phyloP scores from a whole-genome alignment of 257 asterid species.

The Solanum appendiculatum region DNA sequence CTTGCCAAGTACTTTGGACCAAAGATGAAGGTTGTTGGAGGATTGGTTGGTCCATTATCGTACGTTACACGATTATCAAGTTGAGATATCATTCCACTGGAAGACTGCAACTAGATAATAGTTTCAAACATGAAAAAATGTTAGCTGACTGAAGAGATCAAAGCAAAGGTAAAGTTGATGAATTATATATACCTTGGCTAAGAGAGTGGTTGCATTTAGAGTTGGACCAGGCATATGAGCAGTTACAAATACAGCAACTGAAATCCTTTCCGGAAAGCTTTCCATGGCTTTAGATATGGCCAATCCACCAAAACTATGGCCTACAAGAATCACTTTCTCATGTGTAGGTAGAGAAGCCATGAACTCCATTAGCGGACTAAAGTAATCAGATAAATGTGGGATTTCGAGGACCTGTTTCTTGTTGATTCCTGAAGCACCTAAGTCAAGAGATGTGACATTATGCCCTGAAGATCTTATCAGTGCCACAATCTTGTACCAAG shows the following conservation, averaged over 20 bases:
- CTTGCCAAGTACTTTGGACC: neutral
- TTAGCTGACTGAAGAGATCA: neutral
- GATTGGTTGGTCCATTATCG: neutral
- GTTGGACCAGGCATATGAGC: constrained; percentile 18
- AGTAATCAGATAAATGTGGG: constrained; percentile 9
- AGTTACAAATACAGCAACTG: constrained; percentile 19
- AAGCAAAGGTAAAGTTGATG: neutral
- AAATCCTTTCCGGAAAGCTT: constrained; percentile 17
- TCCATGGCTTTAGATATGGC: constrained; percentile 36
- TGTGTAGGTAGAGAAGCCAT: constrained; percentile 14
- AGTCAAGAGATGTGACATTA: constrained; percentile 8
- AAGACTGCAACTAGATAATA: neutral
- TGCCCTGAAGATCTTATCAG: neutral
- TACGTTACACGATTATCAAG: neutral
- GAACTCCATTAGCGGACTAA: constrained; percentile 17
- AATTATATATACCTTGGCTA: constrained; percentile 1
- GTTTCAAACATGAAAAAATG: neutral
- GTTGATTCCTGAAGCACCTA: constrained; percentile 26
- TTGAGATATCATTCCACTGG: neutral
- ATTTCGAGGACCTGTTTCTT: constrained; percentile 3
- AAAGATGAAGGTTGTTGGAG: neutral
- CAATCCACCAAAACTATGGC: constrained; percentile 23
- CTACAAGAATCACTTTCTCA: constrained; percentile 24
- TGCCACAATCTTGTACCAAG: constrained; percentile 22
- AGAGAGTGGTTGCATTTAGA: neutral